These are phyloP conservation scores for Ogataea neopini DNA, from an alignment of 805 yeast genomes.

Conservation along the genomic window DNA sequence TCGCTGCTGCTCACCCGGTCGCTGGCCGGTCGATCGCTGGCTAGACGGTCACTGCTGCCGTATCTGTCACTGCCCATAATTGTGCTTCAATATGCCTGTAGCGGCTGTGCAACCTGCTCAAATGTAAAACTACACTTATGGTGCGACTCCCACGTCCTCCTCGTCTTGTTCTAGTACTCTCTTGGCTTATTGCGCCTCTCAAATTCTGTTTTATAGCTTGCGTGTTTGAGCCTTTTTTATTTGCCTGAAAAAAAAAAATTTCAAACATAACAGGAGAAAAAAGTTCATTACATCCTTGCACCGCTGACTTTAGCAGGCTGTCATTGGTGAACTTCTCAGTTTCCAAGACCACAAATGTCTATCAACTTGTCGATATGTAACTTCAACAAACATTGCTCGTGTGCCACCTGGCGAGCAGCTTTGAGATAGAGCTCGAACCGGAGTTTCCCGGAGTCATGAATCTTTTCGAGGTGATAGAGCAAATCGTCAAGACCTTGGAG, in stretches of 20 bases:
- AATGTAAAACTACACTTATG: background rate
- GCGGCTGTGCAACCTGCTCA: constrained; percentile 8
- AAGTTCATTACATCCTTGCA: background rate
- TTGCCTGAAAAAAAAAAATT: constrained; percentile 5
- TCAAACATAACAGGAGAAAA: background rate
- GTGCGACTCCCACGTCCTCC: constrained; percentile 5
- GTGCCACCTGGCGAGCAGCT: constrained; percentile 51
- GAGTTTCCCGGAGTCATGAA: constrained; percentile 51
- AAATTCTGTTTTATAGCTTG: background rate
- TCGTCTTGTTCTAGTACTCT: background rate
- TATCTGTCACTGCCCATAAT: constrained; percentile 5
- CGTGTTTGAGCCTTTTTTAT: background rate
- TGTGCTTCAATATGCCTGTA: constrained; percentile 5
- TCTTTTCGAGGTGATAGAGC: constrained; percentile 53
- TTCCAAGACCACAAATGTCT: constrained; percentile 17
- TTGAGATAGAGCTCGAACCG: constrained; percentile 44
- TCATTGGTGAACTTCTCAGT: background rate
- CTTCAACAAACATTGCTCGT: constrained; percentile 62
- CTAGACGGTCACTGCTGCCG: constrained; percentile 1
- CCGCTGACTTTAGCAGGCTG: background rate
- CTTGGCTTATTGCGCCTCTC: background rate
- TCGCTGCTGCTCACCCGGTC: constrained; percentile 2
- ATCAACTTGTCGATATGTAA: constrained; percentile 43
- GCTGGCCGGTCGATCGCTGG: constrained; percentile 2
- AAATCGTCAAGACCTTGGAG: constrained; percentile 76